Evolutionary conservation across 140 eudicot species (phyloP).

Genomic region (Flaveria floridana): DNA sequence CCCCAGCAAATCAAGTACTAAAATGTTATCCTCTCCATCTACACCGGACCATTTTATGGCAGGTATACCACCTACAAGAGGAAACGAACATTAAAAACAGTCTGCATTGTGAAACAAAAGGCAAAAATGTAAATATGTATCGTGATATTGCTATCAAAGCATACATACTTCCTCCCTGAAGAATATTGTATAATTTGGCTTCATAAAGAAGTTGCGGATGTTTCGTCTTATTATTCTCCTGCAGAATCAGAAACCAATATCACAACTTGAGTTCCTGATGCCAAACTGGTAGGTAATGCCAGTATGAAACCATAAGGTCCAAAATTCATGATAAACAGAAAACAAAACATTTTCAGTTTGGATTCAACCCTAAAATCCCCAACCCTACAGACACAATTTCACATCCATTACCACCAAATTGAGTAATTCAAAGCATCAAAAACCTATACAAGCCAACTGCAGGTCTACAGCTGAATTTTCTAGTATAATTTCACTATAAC

Average conservation of each 20-base stretch:
- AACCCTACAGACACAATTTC: conserved; percentile 1
- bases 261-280: not conserved
- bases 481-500: not conserved
- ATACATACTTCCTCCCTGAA: conserved; percentile 94
- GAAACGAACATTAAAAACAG: conserved; percentile 5
- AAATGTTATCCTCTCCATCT: conserved; percentile 81
- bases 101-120: not conserved
- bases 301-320: not conserved
- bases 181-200: conserved; percentile 83
- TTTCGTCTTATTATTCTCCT: conserved; percentile 75
- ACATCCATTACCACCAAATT: conserved; percentile 11
- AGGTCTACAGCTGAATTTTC: not conserved
- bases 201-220: conserved; percentile 83
- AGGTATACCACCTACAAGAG: conserved; percentile 78
- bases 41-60: conserved; percentile 78
- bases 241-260: conserved; percentile 29
- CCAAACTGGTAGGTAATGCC: not conserved
- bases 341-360: not conserved
- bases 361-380: conserved; percentile 14
- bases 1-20: conserved; percentile 82
- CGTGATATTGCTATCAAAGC: conserved; percentile 12
- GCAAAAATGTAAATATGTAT: not conserved
- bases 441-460: too few relatives aligned
- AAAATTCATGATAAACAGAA: not conserved
- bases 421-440: conserved; percentile 7